A percentile compares a stretch with the other conserved stretches of the same genome.
phyloP scores from a whole-genome alignment of 2,329 filamentous ascomycete genomes.

The Botrytis sinoallii region DNA sequence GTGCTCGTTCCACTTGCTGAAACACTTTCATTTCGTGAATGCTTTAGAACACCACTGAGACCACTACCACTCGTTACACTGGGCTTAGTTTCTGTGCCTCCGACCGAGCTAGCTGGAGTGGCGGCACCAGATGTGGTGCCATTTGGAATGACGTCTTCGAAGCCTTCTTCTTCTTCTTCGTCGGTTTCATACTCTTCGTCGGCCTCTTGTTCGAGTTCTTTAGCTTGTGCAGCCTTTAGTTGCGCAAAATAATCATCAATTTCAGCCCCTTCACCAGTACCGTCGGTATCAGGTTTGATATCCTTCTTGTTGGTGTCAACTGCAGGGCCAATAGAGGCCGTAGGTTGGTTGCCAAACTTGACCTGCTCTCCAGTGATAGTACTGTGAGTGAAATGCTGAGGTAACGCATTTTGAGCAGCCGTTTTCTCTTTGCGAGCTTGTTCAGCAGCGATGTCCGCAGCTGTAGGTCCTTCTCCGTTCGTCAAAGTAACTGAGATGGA shows the following conservation, averaged over 20 bases:
- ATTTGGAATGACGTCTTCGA: slow-evolving; percentile 45
- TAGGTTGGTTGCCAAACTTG: slow-evolving; percentile 41
- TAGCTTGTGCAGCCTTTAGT: slow-evolving; percentile 59
- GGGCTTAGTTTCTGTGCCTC: slow-evolving; percentile 25
- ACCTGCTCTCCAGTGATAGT: slow-evolving; percentile 66
- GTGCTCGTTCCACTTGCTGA: slow-evolving; percentile 37
- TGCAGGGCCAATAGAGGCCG: slow-evolving; percentile 39
- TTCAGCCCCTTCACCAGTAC: slow-evolving; percentile 51
- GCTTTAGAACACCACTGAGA: slow-evolving; percentile 33
- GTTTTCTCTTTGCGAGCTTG: slow-evolving; percentile 62
- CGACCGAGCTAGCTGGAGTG: slow-evolving; percentile 34
- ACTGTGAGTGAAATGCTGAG: slow-evolving; percentile 68
- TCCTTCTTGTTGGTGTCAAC: slow-evolving; percentile 49
- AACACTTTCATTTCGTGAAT: slow-evolving; percentile 29
- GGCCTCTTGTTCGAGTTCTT: slow-evolving; percentile 46
- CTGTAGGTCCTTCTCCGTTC: slow-evolving; percentile 60
- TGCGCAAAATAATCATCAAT: slow-evolving; percentile 67
- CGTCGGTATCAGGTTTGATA: slow-evolving; percentile 38
- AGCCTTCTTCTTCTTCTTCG: slow-evolving; percentile 45
- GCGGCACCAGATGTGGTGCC: slow-evolving; percentile 30
- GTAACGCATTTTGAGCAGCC: slow-evolving; percentile 66
- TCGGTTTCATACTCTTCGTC: slow-evolving; percentile 52
- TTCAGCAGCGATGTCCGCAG: slow-evolving; percentile 64
- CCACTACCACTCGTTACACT: slow-evolving; percentile 25
- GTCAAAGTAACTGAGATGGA: slow-evolving; percentile 69